Conservation (phyloP, 371 early-diverging fungal genomes). For the Cokeromyces recurvatus region DNA sequence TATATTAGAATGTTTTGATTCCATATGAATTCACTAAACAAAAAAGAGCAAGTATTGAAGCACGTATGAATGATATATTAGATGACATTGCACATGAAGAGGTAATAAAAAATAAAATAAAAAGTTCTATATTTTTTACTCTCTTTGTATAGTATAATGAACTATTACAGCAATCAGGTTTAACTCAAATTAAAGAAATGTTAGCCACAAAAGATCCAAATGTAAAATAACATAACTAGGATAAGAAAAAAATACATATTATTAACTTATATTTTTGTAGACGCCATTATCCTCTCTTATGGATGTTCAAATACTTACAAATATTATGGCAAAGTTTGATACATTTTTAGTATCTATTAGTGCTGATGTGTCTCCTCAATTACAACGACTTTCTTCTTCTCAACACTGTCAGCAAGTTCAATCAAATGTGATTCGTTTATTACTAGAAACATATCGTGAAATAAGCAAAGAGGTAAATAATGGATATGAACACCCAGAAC, state of each 20-base stretch:
- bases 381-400: conserved; percentile 41
- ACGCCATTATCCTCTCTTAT: conserved; percentile 57
- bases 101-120: conserved; percentile 17
- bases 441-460: conserved; percentile 61
- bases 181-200: conserved; percentile 31
- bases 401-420: conserved; percentile 39
- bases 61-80: conserved; percentile 25
- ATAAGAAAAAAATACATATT: too few species aligned
- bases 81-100: conserved; percentile 36
- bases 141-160: conserved; percentile 20
- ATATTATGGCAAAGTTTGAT: conserved; percentile 61
- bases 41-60: conserved; percentile 24
- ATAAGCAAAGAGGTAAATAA: conserved; percentile 62
- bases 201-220: conserved; percentile 29
- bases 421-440: conserved; percentile 39
- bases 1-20: conserved; percentile 21
- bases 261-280: conserved; percentile 21
- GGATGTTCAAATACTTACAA: conserved; percentile 50
- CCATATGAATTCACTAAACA: conserved; percentile 32
- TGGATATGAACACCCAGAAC: conserved; percentile 60
- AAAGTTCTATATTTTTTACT: neutral
- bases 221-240: conserved; percentile 15
- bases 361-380: conserved; percentile 48
- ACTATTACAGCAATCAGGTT: conserved; percentile 42
- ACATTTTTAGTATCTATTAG: conserved; percentile 51